phyloP scores from a whole-genome alignment of 768 basidiomycete genomes.

The Cystofilobasidium macerans region DNA sequence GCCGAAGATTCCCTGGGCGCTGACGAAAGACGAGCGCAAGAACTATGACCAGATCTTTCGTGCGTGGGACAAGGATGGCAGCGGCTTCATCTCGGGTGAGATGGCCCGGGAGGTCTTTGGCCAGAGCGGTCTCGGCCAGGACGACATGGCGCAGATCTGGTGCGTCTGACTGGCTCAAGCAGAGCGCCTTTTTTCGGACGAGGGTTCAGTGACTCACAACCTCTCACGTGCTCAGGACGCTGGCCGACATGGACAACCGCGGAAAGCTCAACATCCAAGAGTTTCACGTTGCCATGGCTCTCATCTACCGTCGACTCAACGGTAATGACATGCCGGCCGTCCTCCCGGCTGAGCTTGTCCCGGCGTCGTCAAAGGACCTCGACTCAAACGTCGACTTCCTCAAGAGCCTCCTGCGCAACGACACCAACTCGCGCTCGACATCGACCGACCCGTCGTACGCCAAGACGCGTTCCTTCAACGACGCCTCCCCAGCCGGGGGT shows the following conservation, averaged over 20 bases:
- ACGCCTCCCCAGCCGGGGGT: constrained; percentile 7
- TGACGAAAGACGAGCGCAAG: constrained; percentile 85
- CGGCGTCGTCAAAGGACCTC: constrained; percentile 81
- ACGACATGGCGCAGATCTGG: constrained; percentile 90
- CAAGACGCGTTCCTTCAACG: constrained; percentile 23
- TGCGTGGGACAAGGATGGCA: constrained; percentile 75
- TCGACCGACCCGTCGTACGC: constrained; percentile 24
- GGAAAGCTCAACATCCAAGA: constrained; percentile 92
- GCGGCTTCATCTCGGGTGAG: constrained; percentile 74
- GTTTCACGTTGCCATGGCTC: constrained; percentile 96
- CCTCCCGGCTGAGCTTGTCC: constrained; percentile 78
- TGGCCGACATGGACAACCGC: constrained; percentile 84
- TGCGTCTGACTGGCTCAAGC: constrained; percentile 38
- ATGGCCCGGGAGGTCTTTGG: constrained; percentile 88
- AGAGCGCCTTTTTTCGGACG: no score
- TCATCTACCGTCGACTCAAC: constrained; percentile 87
- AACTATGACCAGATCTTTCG: constrained; percentile 92
- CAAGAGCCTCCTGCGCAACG: constrained; percentile 74
- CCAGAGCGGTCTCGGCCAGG: constrained; percentile 74
- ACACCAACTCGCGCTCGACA: constrained; percentile 51
- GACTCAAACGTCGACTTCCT: constrained; percentile 80
- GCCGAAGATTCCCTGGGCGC: constrained; percentile 67
- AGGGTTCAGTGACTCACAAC: constrained; percentile 13
- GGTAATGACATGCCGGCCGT: constrained; percentile 79
- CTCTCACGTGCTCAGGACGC: constrained; percentile 70